Evolutionary conservation across 768 basidiomycete species (phyloP).

Genomic region (Naganishia kalamii): DNA sequence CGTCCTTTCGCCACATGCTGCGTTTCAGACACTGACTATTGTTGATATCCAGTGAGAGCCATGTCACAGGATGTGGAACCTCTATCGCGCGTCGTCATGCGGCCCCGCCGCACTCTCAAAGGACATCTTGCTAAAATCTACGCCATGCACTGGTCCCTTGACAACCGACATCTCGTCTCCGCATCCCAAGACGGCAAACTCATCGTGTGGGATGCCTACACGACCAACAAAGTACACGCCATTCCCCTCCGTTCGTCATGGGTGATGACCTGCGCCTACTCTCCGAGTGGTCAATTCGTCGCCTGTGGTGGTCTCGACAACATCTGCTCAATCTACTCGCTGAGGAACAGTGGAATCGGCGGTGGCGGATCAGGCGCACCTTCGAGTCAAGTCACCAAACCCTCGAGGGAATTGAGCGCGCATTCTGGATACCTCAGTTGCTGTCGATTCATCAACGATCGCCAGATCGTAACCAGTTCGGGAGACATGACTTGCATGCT

Average conservation of each 20-base stretch:
- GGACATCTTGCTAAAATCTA: constrained; percentile 99
- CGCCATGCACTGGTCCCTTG: constrained; percentile 98
- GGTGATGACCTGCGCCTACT: constrained; percentile 99
- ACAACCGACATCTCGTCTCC: constrained; percentile 93
- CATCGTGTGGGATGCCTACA: constrained; percentile 99
- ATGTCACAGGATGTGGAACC: constrained; percentile 97
- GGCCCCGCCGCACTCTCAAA: constrained; percentile 85
- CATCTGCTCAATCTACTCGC: constrained; percentile 96
- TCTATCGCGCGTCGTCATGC: constrained; percentile 93
- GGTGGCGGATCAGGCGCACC: constrained; percentile 52
- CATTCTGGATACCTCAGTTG: constrained; percentile 97
- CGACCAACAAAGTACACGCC: constrained; percentile 99
- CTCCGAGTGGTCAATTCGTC: constrained; percentile 92
- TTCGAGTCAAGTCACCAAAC: constrained; percentile 55
- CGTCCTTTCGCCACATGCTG: neutral
- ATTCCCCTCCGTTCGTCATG: constrained; percentile 95
- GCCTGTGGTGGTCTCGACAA: constrained; percentile 99
- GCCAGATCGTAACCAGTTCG: constrained; percentile 95
- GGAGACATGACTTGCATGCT: constrained; percentile 99
- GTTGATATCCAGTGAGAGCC: constrained; percentile 65
- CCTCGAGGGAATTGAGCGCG: constrained; percentile 88
- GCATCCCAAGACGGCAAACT: constrained; percentile 99
- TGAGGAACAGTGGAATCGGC: constrained; percentile 52
- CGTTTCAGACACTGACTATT: neutral
- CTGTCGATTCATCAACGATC: constrained; percentile 96